Evolutionary conservation across 2,329 filamentous ascomycete species (phyloP), one percentile per base, ranked within the genome.

Genomic region (Aspergillus sp.): DNA sequence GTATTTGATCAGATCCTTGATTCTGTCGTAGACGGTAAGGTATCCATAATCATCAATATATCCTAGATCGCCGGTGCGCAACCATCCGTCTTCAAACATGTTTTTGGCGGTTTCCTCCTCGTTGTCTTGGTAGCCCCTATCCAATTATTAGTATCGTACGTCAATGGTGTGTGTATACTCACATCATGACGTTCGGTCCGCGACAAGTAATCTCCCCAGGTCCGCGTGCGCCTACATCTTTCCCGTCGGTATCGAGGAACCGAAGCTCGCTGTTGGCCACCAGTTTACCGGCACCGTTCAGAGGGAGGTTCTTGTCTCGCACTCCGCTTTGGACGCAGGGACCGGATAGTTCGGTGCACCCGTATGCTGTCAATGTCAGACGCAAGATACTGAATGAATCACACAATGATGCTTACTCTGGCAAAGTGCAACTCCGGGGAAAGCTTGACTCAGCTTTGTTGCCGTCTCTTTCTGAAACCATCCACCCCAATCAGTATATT

Each of bases 1-100:
- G 32, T 55, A 56, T 50, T 61, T 61, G 49, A 61, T 60, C 50
- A 61, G 47, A 8, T 61, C 59, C 43, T 61, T 61, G 16, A 51
- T 52, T 4, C 59, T 56, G 26, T 60, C 59, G 33, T 52, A 47
- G 24, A 61, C 47, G 17, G 49, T 47, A 8, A 61, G 36, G 26
- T 53, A 60, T 1, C 49, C 52, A 13, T 60, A 33, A 9, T 45
- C 38, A 40, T 61, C 58, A 13, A 61, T 47, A 2, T 49, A 22
- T 1, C 49, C 52, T 8, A 61, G 30, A 40, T 61, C 59, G n/a
- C 59, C 58, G 3, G 59, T 61, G 9, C 51, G 53, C 8, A 60
- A 50, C 58, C 58, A 61, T 1, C 47, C 54, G 38, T 59, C 51
- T 3, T 52, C 33, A 3, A 49, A 51, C 20, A 55, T 55, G 1